phyloP scores from a whole-genome alignment of 129 eudicot species.

The Erigeron canadensis region DNA sequence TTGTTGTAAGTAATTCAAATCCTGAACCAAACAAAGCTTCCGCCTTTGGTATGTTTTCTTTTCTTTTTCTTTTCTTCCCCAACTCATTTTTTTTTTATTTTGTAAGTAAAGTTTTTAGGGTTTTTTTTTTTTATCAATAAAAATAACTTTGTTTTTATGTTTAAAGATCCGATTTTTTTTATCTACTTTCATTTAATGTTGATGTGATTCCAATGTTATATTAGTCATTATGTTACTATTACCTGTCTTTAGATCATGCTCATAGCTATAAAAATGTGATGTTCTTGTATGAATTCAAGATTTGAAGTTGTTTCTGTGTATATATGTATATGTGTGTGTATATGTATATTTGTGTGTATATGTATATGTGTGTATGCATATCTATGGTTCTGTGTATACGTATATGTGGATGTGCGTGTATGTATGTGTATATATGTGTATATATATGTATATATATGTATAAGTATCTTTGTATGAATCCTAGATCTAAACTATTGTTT shows the following conservation, averaged over 20 bases:
- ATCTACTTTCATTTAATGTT: no score
- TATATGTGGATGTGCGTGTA: not conserved
- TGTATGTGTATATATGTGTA: not conserved
- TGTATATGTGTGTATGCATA: no score
- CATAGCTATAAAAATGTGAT: no score
- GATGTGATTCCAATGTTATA: not conserved
- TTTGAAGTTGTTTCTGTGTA: not conserved
- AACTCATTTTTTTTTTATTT: not conserved
- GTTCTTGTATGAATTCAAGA: not conserved
- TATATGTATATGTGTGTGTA: not conserved
- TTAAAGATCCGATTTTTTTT: no score
- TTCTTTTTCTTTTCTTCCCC: not conserved
- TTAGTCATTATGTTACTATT: not conserved
- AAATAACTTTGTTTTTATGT: no score
- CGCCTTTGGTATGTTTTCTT: conserved; percentile 28
- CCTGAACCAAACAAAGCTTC: conserved; percentile 13
- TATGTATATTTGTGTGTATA: not conserved
- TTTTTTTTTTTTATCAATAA: not conserved
- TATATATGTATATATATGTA: not conserved
- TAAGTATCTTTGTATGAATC: no score
- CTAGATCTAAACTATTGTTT: not conserved
- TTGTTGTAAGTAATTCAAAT: conserved; percentile 17
- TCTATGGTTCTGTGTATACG: no score
- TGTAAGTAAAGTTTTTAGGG: conserved; percentile 16
- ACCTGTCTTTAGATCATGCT: not conserved